Conservation (phyloP, 2,329 filamentous ascomycete genomes). For the Xylaria polymorpha region DNA sequence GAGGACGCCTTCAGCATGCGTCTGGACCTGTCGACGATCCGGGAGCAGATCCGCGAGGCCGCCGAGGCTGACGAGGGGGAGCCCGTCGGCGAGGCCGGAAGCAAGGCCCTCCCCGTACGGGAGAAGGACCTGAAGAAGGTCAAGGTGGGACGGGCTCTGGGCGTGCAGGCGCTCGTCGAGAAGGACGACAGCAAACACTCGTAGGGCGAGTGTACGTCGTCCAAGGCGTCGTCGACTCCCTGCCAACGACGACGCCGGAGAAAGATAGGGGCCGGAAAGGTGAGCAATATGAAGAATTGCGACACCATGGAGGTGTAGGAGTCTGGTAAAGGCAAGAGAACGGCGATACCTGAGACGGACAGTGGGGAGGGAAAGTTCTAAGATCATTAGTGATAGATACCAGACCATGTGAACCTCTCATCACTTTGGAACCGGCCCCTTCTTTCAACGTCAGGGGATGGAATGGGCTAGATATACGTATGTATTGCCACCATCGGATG, state of each 20-base stretch:
- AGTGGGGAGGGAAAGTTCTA: not conserved
- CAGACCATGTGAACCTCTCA: not conserved
- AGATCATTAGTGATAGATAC: not conserved
- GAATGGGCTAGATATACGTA: not conserved
- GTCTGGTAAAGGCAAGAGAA: not conserved
- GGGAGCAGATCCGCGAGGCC: slow-evolving; percentile 64
- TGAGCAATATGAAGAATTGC: not conserved
- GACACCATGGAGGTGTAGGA: not conserved
- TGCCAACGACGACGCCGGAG: not conserved
- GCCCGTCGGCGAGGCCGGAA: slow-evolving; percentile 68
- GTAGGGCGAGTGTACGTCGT: slow-evolving; percentile 36
- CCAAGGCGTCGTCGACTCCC: not conserved
- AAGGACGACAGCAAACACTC: slow-evolving; percentile 70
- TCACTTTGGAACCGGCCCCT: not conserved
- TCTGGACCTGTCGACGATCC: slow-evolving; percentile 76
- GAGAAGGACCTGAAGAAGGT: slow-evolving; percentile 78
- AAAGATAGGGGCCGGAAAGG: not conserved
- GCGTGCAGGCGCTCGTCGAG: slow-evolving; percentile 82
- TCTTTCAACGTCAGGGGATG: not conserved
- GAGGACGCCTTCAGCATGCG: slow-evolving; percentile 97
- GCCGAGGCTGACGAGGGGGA: slow-evolving; percentile 80
- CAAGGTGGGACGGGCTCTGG: slow-evolving; percentile 82
- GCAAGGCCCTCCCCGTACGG: slow-evolving; percentile 37
- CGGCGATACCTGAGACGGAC: not conserved
- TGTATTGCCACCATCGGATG: not conserved